Base-by-base conservation (phyloP, 2,329 filamentous ascomycete species). In the Albophoma yamanashiensis region DNA sequence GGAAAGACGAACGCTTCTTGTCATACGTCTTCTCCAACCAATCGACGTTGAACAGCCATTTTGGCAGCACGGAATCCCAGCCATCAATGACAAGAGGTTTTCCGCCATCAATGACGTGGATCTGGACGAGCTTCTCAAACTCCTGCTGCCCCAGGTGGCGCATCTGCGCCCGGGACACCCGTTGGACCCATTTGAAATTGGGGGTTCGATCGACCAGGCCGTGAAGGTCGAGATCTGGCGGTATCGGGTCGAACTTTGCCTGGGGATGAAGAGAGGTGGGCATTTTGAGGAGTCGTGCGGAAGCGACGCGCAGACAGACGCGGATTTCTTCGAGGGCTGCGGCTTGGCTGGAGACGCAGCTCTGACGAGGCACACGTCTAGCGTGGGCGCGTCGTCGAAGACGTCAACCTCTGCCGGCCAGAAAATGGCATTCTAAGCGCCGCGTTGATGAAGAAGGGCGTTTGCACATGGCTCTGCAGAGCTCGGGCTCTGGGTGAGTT, bases 41-140 rank as follows among this genome's bases (percentile, higher is more conserved):
- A 60, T 85, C 80, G 8, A 82, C 79, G 50, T 86, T 90, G 73
- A 97, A 97, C 0, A 95, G 84, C 75, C 85, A 84, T 52, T 83
- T 83, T 58, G 94, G 89, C 50, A 97, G 75, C 38, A 84, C 80
- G 42, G 85, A 78, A 63, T 96, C 84, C 80, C 94, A 97, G 22
- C 91, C 91, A 68, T 96, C 91, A 59, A 99, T 89, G 14, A 97
- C 89, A 8, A 99, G 78, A 2, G 94, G 94, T 66, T 91, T 92
- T 2, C 94, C 94, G 34, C 87, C 88, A 56, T 88, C 80, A 58
- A 97, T 87, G 20, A 97, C 92, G 73, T 96, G 89, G 8, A 92
- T 79, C 55, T 88, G 77, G 0, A 97, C 87, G 12, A 97, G 81
- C 72, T 90, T 91, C 73, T 97, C 92, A 62, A 99, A 95, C 42